These are phyloP conservation scores for Eutrema salsugineum DNA, from an alignment of 441 rosid species.

Conservation along the genomic window DNA sequence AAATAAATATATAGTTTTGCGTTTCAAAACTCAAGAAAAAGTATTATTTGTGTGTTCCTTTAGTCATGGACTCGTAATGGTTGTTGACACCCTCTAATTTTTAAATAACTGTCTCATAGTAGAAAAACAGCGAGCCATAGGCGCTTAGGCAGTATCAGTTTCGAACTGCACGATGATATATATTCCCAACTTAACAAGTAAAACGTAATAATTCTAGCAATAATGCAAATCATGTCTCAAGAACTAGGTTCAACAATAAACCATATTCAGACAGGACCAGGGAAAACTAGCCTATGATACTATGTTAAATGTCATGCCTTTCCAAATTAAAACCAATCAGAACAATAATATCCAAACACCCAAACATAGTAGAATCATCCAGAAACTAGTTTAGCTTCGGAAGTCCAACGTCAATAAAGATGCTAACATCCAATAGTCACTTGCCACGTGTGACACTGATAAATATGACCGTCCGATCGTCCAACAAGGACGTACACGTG, in stretches of 20 bases:
- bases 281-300: too few relatives aligned
- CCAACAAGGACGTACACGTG: constrained; percentile 4
- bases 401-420: constrained; percentile 5
- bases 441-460: not conserved
- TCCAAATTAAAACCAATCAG: not conserved
- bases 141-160: too few relatives aligned
- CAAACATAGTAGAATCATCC: not conserved
- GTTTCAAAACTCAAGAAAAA: not conserved
- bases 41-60: not conserved
- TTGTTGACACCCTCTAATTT: not conserved
- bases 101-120: not conserved
- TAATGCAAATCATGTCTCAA: too few relatives aligned
- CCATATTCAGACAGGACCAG: too few relatives aligned
- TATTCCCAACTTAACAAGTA: too few relatives aligned
- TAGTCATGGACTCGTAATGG: not conserved
- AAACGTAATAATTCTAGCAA: too few relatives aligned
- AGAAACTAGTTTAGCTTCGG: not conserved
- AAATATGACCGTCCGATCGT: not conserved
- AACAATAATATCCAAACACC: not conserved
- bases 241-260: too few relatives aligned
- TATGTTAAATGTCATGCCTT: too few relatives aligned
- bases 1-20: constrained; percentile 1
- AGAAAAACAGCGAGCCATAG: not conserved
- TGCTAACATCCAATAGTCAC: not conserved
- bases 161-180: too few relatives aligned